phyloP scores from a whole-genome alignment of 805 yeast species.

The Candida cerambycidarum region DNA sequence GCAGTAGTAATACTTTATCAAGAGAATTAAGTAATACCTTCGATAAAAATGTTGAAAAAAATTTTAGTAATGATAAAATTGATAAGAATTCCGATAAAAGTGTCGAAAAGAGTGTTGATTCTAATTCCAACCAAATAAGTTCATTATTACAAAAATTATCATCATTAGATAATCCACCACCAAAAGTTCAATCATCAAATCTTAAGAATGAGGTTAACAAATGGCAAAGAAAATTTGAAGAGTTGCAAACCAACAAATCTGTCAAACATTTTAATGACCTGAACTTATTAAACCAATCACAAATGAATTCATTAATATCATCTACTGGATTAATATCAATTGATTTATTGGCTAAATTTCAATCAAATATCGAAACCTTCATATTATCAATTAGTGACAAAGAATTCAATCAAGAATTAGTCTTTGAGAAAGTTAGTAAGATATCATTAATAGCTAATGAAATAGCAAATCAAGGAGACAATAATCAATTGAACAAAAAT shows the following conservation, averaged over 20 bases:
- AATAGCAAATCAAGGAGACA: slow-evolving; percentile 34
- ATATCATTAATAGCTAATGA: slow-evolving; percentile 48
- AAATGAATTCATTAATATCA: slow-evolving; percentile 29
- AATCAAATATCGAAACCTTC: slow-evolving; percentile 49
- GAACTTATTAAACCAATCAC: slow-evolving; percentile 19
- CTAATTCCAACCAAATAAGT: slow-evolving; percentile 19
- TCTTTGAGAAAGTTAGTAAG: slow-evolving; percentile 54
- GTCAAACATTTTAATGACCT: slow-evolving; percentile 19
- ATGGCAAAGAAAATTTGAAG: slow-evolving; percentile 55
- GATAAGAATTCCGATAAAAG: neutral
- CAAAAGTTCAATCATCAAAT: slow-evolving; percentile 11
- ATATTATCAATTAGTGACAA: slow-evolving; percentile 30
- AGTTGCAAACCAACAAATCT: slow-evolving; percentile 38
- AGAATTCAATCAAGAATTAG: slow-evolving; percentile 30
- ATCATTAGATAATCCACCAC: slow-evolving; percentile 21
- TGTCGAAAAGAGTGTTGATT: neutral
- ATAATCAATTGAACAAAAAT: slow-evolving; percentile 23
- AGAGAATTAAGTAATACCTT: slow-evolving; percentile 7
- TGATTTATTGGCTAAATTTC: slow-evolving; percentile 44
- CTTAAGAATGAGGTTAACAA: slow-evolving; percentile 34
- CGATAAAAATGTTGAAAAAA: neutral
- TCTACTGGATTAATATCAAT: slow-evolving; percentile 49
- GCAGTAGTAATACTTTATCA: slow-evolving; percentile 12
- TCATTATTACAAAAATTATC: slow-evolving; percentile 27
- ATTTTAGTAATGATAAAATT: neutral